Evolutionary conservation across 495 filamentous ascomycete genomes (phyloP), one percentile per base, ranked within the genome.

Genomic region (Penicillium mononematosum): DNA sequence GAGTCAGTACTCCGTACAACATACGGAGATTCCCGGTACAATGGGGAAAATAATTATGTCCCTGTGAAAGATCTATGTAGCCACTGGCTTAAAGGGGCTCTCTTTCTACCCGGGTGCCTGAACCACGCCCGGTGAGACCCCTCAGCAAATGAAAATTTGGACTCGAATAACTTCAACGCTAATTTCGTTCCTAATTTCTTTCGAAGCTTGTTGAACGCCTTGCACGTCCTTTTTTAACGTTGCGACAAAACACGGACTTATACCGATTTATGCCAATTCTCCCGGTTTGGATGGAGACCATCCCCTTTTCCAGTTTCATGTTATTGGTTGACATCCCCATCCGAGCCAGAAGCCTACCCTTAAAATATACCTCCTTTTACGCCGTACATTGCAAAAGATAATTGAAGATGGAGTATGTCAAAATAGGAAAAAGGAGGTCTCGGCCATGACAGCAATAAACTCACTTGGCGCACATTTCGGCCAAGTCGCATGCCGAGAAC

Each of bases 11-110:
- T 32, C 31, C 9, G 27, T 29, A 29, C 27, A 29, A 10, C 58
- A 66, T 59, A 56, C 56, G 60, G 66, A 58, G 46, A 38, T 63
- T 53, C 38, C 65, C 63, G 63, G 53, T 44, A 55, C 60, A 58
- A 60, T 65, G 22, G 31, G 12, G 11, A 34, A 34, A 12, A 17
- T 10, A 17, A 44, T 44, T n/a, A 7, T 22, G 17, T 51, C 36
- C 38, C 22, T 14, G 0, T 44, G 20, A 29, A 20, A 16, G 36
- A 29, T 53, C 38, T 11, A 22, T 11, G 39, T 43, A 2, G 0
- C 22, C 20, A 20, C 25, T 29, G 27, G 27, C 7, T 9, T 29
- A 29, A 29, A 8, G 7, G 24, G 24, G 24, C 5, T 25, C 24
- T 25, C 24, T 25, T 25, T 6, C 5, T 25, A 25, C 24, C 2